Evolutionary conservation across 2,329 filamentous ascomycete species (phyloP).

Genomic region (Calonectria pauciramosa): DNA sequence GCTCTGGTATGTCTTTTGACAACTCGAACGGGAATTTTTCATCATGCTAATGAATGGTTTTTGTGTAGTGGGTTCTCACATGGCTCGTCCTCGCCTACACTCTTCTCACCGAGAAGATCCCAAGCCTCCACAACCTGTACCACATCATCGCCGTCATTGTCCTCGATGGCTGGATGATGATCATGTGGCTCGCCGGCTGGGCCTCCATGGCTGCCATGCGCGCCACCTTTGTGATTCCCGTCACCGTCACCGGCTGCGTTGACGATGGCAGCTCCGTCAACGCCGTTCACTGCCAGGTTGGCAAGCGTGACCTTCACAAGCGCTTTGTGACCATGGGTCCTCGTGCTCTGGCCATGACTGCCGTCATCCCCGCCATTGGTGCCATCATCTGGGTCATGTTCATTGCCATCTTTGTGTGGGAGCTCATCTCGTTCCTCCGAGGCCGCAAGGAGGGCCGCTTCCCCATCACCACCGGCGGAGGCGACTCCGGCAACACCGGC

Average conservation of each 20-base stretch:
- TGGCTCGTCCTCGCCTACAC: slow-evolving; percentile 60
- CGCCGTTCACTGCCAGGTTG: slow-evolving; percentile 53
- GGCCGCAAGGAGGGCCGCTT: slow-evolving; percentile 57
- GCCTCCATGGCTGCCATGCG: slow-evolving; percentile 57
- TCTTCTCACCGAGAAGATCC: slow-evolving; percentile 57
- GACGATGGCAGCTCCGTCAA: slow-evolving; percentile 56
- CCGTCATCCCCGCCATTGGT: slow-evolving; percentile 58
- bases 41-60: slow-evolving; percentile 19
- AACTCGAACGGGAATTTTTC: neutral
- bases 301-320: slow-evolving; percentile 36
- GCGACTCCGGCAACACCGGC: slow-evolving; percentile 37
- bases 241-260: slow-evolving; percentile 49
- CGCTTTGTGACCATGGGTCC: slow-evolving; percentile 52
- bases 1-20: slow-evolving; percentile 35
- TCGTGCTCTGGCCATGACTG: slow-evolving; percentile 52
- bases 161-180: slow-evolving; percentile 58
- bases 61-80: slow-evolving; percentile 57
- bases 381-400: slow-evolving; percentile 59
- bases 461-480: slow-evolving; percentile 34
- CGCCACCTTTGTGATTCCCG: slow-evolving; percentile 51
- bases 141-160: slow-evolving; percentile 60
- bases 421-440: slow-evolving; percentile 49
- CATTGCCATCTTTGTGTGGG: slow-evolving; percentile 54
- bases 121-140: slow-evolving; percentile 52
- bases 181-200: slow-evolving; percentile 63